These are phyloP conservation scores for Balansia obtecta DNA, from an alignment of 2,329 filamentous ascomycete genomes.

Conservation along the genomic window DNA sequence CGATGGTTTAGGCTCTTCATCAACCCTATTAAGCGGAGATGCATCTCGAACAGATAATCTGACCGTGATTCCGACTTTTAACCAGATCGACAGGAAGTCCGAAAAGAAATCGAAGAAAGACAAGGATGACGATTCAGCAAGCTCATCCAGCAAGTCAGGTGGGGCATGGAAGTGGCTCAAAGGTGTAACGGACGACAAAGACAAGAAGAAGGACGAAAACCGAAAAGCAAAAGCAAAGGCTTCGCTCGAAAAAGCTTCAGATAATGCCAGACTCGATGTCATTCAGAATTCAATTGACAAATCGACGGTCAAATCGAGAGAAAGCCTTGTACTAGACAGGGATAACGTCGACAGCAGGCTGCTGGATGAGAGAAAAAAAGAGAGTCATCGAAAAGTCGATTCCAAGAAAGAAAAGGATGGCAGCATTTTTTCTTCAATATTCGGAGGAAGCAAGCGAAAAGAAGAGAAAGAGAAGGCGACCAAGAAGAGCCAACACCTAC, in stretches of 20 bases:
- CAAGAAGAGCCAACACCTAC: conserved; percentile 64
- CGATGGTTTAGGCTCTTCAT: conserved; percentile 27
- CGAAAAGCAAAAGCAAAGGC: conserved; percentile 56
- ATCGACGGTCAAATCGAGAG: conserved; percentile 51
- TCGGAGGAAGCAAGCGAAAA: conserved; percentile 83
- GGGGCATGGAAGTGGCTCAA: conserved; percentile 60
- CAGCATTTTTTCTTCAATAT: conserved; percentile 87
- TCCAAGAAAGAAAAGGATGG: conserved; percentile 87
- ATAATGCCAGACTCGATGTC: conserved; percentile 74
- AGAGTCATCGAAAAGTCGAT: conserved; percentile 60
- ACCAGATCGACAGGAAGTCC: conserved; percentile 55
- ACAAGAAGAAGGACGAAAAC: conserved; percentile 45
- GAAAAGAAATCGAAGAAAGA: conserved; percentile 72
- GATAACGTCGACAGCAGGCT: conserved; percentile 59
- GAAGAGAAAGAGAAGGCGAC: conserved; percentile 59
- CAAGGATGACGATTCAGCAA: conserved; percentile 48
- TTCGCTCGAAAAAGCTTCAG: conserved; percentile 48
- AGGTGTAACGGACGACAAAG: conserved; percentile 60
- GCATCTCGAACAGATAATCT: conserved; percentile 60
- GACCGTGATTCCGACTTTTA: conserved; percentile 66
- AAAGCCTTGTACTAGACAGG: conserved; percentile 75
- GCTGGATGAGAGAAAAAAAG: conserved; percentile 73
- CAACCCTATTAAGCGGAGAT: conserved; percentile 56
- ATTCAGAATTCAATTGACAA: conserved; percentile 79
- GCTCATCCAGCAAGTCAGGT: conserved; percentile 58